Evolutionary conservation across 208 protist species (phyloP).

Genomic region (Phytomonas francai): DNA sequence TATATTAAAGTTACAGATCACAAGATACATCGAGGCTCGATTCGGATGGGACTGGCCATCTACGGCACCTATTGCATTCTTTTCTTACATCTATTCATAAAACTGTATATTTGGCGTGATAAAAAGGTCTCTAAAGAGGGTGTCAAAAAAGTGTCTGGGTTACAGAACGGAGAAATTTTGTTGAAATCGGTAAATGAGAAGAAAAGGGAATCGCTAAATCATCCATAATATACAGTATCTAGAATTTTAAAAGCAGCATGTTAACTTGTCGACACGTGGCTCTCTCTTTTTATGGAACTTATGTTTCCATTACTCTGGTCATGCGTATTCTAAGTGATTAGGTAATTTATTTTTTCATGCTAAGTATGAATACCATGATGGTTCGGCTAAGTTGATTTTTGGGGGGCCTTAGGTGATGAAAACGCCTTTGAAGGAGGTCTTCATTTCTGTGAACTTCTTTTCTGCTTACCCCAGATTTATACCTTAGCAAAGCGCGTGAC

Average conservation of each 20-base stretch:
- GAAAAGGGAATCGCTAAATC: neutral
- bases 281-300: neutral
- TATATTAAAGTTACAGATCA: constrained; percentile 12
- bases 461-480: too few relatives aligned
- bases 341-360: neutral
- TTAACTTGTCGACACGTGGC: neutral
- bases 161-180: neutral
- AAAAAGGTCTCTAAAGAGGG: constrained; percentile 6
- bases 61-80: constrained; percentile 86
- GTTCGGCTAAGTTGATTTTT: too few relatives aligned
- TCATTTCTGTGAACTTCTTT: too few relatives aligned
- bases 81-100: constrained; percentile 67
- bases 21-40: constrained; percentile 21
- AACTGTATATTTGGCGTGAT: constrained; percentile 28
- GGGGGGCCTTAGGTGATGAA: too few relatives aligned
- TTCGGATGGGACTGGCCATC: constrained; percentile 72
- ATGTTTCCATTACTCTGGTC: neutral
- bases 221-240: neutral
- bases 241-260: neutral
- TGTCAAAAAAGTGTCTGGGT: neutral
- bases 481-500: too few relatives aligned
- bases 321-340: neutral
- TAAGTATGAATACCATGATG: too few relatives aligned
- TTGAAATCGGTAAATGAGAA: neutral
- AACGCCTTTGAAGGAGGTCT: too few relatives aligned